Percentiles rank a stretch among this genome's conserved stretches.
These are phyloP conservation scores for Candida alai DNA, from an alignment of 805 yeast genomes.

Conservation along the genomic window DNA sequence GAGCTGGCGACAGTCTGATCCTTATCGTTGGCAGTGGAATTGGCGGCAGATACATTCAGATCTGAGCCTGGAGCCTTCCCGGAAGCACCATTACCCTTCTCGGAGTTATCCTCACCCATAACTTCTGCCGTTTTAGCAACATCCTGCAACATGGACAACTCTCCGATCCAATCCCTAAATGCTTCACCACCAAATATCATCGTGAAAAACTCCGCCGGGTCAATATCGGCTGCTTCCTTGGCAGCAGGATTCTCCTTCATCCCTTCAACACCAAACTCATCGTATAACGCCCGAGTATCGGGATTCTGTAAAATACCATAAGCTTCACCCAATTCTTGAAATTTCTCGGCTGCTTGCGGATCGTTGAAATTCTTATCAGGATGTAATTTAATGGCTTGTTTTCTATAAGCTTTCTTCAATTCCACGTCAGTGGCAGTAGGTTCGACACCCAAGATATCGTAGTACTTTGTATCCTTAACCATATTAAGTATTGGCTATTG, in stretches of 20 bases:
- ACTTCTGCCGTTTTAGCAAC: conserved; percentile 60
- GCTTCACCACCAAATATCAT: conserved; percentile 83
- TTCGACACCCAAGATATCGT: conserved; percentile 70
- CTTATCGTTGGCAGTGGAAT: not conserved
- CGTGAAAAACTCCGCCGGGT: conserved; percentile 81
- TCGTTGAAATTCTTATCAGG: conserved; percentile 98
- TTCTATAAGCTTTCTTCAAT: conserved; percentile 90
- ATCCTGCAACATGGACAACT: conserved; percentile 68
- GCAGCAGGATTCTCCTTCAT: conserved; percentile 57
- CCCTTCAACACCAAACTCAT: conserved; percentile 64
- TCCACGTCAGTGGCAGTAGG: conserved; percentile 73
- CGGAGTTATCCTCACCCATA: conserved; percentile 36
- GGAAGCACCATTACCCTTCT: conserved; percentile 17
- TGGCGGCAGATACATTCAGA: not conserved
- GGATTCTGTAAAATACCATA: conserved; percentile 79
- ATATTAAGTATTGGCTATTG: no score
- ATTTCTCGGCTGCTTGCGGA: conserved; percentile 81
- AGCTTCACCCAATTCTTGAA: conserved; percentile 68
- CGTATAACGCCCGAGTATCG: conserved; percentile 67
- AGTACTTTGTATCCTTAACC: conserved; percentile 86
- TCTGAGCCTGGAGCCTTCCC: conserved; percentile 1
- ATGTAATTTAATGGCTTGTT: conserved; percentile 82
- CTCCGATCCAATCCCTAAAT: conserved; percentile 82
- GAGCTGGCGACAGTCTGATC: conserved; percentile 3
- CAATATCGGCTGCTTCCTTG: conserved; percentile 63